A percentile compares a stretch with the other conserved stretches of the same genome.
Conservation (phyloP, 148 eudicot species). For the Spergularia marina region DNA sequence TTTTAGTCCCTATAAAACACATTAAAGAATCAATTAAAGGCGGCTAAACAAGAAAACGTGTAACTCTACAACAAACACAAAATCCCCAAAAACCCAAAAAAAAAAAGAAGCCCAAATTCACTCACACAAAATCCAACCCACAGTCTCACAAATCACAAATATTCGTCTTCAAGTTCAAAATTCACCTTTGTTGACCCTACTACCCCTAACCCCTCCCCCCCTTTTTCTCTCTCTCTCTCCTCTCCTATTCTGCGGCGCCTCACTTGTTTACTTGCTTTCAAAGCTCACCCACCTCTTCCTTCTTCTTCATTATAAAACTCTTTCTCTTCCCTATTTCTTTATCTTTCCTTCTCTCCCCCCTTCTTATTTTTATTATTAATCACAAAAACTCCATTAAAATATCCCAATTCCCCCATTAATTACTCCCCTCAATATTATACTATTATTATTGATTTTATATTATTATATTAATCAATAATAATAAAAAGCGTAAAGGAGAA, state of each 20-base stretch:
- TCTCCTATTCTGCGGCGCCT: constrained; percentile 33
- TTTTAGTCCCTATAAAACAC: background rate
- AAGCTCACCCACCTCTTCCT: constrained; percentile 34
- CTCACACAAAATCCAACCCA: background rate
- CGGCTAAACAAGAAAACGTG: background rate
- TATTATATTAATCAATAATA: no score
- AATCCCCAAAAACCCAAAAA: background rate
- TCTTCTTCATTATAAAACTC: constrained; percentile 1
- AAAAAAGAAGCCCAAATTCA: background rate
- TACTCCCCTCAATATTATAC: background rate
- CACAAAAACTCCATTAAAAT: background rate
- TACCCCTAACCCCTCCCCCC: background rate
- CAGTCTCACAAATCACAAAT: background rate
- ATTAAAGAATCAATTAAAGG: background rate
- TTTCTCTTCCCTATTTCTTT: background rate
- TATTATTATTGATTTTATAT: background rate
- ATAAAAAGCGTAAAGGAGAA: constrained; percentile 28
- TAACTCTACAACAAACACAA: no score
- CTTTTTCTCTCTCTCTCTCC: background rate
- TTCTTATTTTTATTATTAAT: background rate
- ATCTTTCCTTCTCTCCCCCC: background rate
- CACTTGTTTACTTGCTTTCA: constrained; percentile 30
- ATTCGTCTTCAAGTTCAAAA: no score
- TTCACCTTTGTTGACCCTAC: no score
- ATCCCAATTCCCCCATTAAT: background rate